A percentile compares a stretch with the other conserved stretches of the same genome.
phyloP scores from a whole-genome alignment of 352 stramenopile species.

The Phytophthora colocasiae region DNA sequence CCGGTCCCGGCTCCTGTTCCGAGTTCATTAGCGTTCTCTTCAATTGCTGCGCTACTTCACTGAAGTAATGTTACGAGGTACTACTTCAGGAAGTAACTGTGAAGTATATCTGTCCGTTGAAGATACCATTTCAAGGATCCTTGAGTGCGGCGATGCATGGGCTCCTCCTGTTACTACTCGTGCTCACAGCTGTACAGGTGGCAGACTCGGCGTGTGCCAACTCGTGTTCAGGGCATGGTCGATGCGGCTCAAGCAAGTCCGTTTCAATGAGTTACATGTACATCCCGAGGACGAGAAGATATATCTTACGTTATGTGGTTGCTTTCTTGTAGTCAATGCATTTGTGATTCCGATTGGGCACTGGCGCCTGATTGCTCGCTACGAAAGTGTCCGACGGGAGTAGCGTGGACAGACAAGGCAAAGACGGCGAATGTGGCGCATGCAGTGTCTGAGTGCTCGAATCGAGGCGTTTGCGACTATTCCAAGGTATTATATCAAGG shows the following conservation, averaged over 20 bases:
- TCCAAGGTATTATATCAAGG: slow-evolving; percentile 35
- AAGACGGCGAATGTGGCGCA: slow-evolving; percentile 61
- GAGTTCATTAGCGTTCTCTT: slow-evolving; percentile 16
- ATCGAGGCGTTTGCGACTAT: slow-evolving; percentile 70
- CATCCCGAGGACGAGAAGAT: not conserved
- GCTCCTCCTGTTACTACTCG: slow-evolving; percentile 9
- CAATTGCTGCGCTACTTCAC: too few relatives aligned
- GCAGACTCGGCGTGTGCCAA: slow-evolving; percentile 58
- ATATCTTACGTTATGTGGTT: not conserved
- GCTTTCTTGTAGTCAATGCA: slow-evolving; percentile 55
- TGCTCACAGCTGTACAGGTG: slow-evolving; percentile 1
- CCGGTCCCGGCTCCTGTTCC: slow-evolving; percentile 3
- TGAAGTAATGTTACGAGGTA: too few relatives aligned
- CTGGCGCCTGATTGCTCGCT: slow-evolving; percentile 76
- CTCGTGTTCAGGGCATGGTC: slow-evolving; percentile 66
- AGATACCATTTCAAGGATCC: too few relatives aligned
- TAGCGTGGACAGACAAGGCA: slow-evolving; percentile 86
- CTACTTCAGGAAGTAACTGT: too few relatives aligned
- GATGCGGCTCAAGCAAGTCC: slow-evolving; percentile 58
- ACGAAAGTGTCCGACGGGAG: slow-evolving; percentile 68
- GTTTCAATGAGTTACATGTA: slow-evolving; percentile 2
- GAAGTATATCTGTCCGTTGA: too few relatives aligned
- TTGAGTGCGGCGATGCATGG: not conserved
- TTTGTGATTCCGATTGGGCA: slow-evolving; percentile 68
- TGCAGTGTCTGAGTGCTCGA: slow-evolving; percentile 66